Evolutionary conservation across 1,284 basidiomycete species (phyloP), one percentile per base, ranked within the genome.

Genomic region (Pterulicium gracile): DNA sequence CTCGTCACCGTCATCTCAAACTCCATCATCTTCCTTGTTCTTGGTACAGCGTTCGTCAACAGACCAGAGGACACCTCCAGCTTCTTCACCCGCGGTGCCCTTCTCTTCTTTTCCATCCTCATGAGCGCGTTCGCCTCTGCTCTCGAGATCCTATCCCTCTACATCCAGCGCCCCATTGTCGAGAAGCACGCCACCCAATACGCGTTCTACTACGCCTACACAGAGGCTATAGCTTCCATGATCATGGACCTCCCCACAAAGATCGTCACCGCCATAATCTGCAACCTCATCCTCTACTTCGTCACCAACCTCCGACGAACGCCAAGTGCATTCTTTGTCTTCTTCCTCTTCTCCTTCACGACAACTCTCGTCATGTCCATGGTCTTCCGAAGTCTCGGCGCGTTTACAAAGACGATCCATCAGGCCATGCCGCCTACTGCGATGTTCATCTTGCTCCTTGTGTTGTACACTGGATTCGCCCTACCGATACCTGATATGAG

Each of bases 351-450:
- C 52, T 54, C 75, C 7, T 67, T 75, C 48, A 55, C 59, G 1
- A 68, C 72, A 48, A 68, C 74, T 1, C 44, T 82, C n/a, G 64
- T 73, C 3, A 79, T 81, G 70, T 80, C 76, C 57, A 69, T 72
- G 0, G 70, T 73, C 61, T 84, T 83, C 65, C 69, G 82, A 19
- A 62, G 61, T 1, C 55, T 83, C 18, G 77, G 76, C 1, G 73
- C 79, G 0, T 66, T 67, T 7, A 43, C 20, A 4, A 21, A 24
- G 17, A 43, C 20, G 19, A 22, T 43, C 13, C 23, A 21, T 23
- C 20, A 43, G 17, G 42, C 42, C 4, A 21, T 43, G 20, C 19
- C 42, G 20, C 42, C 42, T 43, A 21, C 42, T 4, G 23, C 20
- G 4, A 10, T 43, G 42, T 22, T 43, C n/a, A 43, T 43, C 7